Evolutionary conservation across 257 asterid genomes (phyloP), one percentile per base, ranked within the genome.

Genomic region (Lycium ferocissimum): DNA sequence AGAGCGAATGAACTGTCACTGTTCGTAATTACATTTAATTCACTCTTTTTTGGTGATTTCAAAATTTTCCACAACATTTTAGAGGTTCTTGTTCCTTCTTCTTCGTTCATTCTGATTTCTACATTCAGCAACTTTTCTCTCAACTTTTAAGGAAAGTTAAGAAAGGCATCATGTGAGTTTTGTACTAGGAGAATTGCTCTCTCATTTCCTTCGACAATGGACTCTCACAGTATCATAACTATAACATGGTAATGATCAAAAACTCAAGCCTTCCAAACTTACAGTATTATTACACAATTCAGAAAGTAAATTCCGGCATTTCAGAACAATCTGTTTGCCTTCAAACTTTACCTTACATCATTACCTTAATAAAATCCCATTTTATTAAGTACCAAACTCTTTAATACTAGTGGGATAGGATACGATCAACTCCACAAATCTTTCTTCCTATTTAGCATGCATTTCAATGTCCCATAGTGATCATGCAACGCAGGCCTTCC

Each of bases 401-500:
- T 65, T 11, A 26, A 15, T 15, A 56, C 59, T 72, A 72, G 10
- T 8, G 51, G 43, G 35, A 56, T 18, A n/a, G 5, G 33, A 57
- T 57, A 57, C 0, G 61, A 58, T 18, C 45, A 65, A 65, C n/a
- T 40, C 71, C 75, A 67, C 49, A 35, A 33, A 38, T 1, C 6
- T 6, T 3, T 67, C 3, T 75, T 35, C 80, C 40, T 73, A 75
- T 14, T 51, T 14, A 26, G 40, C 33, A 70, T 9, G n/a, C 4
- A 22, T 15, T 69, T 81, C 81, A 81, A 51, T 51, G 61, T 9
- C 82, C 88, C 92, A 90, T 83, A 4, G 85, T 61, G 49, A 88
- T 90, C 14, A 90, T 76, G 81, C 92, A 88, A 9, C 92, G 89
- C 18, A 90, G 82, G 45, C 90, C 78, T 85, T 90, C 91, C 0